Base-by-base conservation (phyloP, 345 rosid genomes). In the Lepidium aucheri region DNA sequence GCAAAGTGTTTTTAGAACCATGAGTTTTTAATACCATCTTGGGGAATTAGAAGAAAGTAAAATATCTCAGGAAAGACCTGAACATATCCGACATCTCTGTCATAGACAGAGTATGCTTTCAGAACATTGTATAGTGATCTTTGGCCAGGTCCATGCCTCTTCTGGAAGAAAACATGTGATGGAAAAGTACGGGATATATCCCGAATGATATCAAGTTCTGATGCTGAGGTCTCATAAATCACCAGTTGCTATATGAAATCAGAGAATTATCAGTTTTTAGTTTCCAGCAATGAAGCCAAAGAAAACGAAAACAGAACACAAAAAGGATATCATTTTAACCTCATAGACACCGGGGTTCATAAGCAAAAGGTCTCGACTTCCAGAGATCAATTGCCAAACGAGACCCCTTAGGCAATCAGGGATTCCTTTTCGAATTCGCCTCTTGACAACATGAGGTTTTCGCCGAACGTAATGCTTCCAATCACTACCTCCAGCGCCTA, bases 101-200 rank as follows among this genome's bases (percentile, higher is more conserved):
- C 98, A 68, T 76, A 90, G 40, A 93, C 97, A 53, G 99, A 94
- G 75, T 94, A 94, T 11, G 99, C 99, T 83, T 90, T 94, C 56
- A 94, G 63, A 67, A 93, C 97, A 86, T 88, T 93, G 80, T 90
- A 88, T 13, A 93, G 83, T 35, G 98, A 93, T 85, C 97, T 88
- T 67, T 90, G 98, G 63, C 96, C 97, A 42, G 98, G 98, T 68
- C 98, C 98, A 63, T 93, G 98, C 79, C 97, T 88, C 87, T 88
- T 96, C 81, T 84, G 96, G 77, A 90, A 93, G 86, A 93, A 93
- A 71, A 93, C 92, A 79, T 93, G 98, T 9, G 97, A 86, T 39
- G 97, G 97, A 33, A 88, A 93, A 35, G 98, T 90, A 30, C 98
- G 94, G 9, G 96, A 86, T 69, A 93, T 93, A 77, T 93, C 98